Conservation (phyloP, 1,284 basidiomycete species). For the Lentinula novae-zelandiae region DNA sequence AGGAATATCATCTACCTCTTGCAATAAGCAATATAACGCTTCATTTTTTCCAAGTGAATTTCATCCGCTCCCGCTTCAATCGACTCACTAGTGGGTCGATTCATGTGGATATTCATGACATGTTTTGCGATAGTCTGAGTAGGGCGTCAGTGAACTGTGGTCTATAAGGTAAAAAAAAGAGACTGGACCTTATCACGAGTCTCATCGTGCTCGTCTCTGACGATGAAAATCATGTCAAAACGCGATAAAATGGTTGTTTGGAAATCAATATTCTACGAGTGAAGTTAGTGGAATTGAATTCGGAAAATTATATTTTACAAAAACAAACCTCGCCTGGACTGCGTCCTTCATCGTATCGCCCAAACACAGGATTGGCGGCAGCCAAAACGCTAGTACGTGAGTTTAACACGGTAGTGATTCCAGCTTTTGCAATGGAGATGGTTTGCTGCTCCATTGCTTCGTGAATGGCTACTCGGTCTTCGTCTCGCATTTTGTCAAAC, state of each 20-base stretch:
- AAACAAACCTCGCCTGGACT: constrained; percentile 84
- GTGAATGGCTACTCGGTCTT: constrained; percentile 98
- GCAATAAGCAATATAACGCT: constrained; percentile 94
- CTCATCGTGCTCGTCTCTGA: constrained; percentile 98
- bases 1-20: constrained; percentile 69
- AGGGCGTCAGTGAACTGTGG: background rate
- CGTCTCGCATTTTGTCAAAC: constrained; percentile 99
- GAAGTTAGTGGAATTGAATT: background rate
- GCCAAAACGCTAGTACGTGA: constrained; percentile 95
- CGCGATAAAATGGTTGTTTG: constrained; percentile 98
- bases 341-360: constrained; percentile 96
- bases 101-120: constrained; percentile 99
- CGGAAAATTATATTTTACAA: background rate
- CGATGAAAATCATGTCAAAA: constrained; percentile 99
- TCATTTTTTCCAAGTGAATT: constrained; percentile 98
- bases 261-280: constrained; percentile 89
- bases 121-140: constrained; percentile 90
- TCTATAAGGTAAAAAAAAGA: constrained; percentile 3
- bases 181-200: constrained; percentile 75
- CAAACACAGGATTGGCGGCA: constrained; percentile 98
- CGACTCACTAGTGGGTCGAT: constrained; percentile 62
- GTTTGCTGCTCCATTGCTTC: constrained; percentile 99
- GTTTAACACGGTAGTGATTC: constrained; percentile 98
- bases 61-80: constrained; percentile 69
- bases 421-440: constrained; percentile 99